Conservation (phyloP, 2,329 filamentous ascomycete species). For the Trichophyton verrucosum region DNA sequence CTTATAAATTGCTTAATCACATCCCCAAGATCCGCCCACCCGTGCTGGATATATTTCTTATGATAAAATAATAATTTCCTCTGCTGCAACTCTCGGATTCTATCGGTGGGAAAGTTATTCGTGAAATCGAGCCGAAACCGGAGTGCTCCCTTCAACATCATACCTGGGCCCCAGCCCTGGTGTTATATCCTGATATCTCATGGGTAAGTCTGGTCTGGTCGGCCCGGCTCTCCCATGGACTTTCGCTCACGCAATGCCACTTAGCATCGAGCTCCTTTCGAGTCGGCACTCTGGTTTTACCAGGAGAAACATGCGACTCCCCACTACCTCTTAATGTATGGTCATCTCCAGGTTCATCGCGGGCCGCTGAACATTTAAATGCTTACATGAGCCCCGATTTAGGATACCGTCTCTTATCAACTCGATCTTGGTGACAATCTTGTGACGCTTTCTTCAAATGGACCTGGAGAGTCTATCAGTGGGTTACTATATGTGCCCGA, state of each 20-base stretch:
- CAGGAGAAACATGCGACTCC: not conserved
- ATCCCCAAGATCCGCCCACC: not conserved
- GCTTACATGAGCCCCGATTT: not conserved
- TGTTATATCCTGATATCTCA: not conserved
- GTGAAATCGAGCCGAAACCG: not conserved
- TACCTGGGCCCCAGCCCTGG: not conserved
- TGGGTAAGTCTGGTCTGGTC: not conserved
- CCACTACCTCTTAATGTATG: not conserved
- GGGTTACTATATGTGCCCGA: conserved; percentile 80
- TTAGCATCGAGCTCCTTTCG: not conserved
- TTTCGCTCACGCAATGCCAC: not conserved
- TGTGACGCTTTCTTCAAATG: conserved; percentile 54
- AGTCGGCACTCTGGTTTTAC: not conserved
- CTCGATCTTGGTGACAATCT: conserved; percentile 44
- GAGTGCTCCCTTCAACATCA: not conserved
- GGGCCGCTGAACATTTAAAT: not conserved
- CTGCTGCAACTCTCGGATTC: not conserved
- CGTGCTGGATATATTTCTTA: not conserved
- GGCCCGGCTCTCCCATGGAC: not conserved
- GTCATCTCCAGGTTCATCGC: not conserved
- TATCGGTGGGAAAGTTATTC: not conserved
- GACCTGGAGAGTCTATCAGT: conserved; percentile 54
- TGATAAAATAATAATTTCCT: not conserved
- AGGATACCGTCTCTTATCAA: not conserved
- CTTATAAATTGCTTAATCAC: not conserved